Percentiles rank a stretch among this genome's conserved stretches.
These are phyloP conservation scores for Poa pratensis DNA, from an alignment of 176 grass and related monocot species.

Conservation along the genomic window DNA sequence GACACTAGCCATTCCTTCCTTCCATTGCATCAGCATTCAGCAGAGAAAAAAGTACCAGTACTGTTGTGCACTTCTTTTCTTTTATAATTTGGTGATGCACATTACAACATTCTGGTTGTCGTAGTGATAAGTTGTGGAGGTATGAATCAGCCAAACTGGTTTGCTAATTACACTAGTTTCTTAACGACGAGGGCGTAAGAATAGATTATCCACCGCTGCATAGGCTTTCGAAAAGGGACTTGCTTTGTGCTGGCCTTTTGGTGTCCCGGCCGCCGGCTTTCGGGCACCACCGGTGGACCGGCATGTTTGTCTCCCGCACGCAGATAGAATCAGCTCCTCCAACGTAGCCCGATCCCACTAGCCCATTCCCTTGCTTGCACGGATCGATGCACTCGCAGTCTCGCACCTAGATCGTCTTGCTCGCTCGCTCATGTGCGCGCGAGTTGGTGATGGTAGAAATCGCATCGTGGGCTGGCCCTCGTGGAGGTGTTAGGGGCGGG, in stretches of 20 bases:
- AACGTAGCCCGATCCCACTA: constrained; percentile 1
- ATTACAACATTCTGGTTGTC: background rate
- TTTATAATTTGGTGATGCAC: background rate
- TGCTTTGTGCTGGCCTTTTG: constrained; percentile 48
- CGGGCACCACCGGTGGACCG: constrained; percentile 37
- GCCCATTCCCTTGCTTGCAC: background rate
- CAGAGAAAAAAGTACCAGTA: background rate
- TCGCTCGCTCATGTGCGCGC: constrained; percentile 10
- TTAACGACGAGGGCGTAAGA: background rate
- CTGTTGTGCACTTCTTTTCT: too few relatives aligned
- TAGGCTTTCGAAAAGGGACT: constrained; percentile 8
- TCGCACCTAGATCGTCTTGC: background rate
- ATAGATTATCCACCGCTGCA: background rate
- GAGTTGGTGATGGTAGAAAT: background rate
- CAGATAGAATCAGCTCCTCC: background rate
- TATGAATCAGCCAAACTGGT: background rate
- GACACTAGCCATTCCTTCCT: background rate
- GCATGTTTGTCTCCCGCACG: constrained; percentile 33
- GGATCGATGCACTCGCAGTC: background rate
- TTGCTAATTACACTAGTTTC: background rate
- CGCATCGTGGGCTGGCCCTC: constrained; percentile 36
- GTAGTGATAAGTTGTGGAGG: background rate
- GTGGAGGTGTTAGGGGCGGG: constrained; percentile 34
- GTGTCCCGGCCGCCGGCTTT: constrained; percentile 43
- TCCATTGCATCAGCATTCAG: background rate